Conservation (phyloP, 2,329 filamentous ascomycete genomes). For the Colletotrichum sidae region DNA sequence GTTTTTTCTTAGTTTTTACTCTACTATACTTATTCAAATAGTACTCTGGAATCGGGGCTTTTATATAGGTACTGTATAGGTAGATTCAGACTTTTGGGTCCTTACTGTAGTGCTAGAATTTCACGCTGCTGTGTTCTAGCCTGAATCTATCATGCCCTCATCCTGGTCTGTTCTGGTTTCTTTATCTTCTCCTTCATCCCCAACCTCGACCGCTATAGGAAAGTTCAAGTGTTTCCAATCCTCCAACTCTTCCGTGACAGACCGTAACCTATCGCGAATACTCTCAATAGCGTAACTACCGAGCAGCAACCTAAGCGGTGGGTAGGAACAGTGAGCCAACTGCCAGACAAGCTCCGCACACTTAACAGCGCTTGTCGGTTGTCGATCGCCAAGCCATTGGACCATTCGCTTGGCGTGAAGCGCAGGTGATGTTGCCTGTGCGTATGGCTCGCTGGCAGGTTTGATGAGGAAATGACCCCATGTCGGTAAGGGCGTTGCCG, state of each 20-base stretch:
- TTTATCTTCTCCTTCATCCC: constrained; percentile 24
- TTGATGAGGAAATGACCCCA: constrained; percentile 96
- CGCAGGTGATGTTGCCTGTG: constrained; percentile 81
- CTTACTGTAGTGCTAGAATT: no score
- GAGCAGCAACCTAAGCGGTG: constrained; percentile 85
- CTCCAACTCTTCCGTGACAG: constrained; percentile 93
- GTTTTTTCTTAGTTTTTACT: no score
- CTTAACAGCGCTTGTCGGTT: constrained; percentile 92
- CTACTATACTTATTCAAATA: no score
- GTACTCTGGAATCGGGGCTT: no score
- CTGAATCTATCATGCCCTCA: constrained; percentile 20
- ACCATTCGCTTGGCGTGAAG: constrained; percentile 91
- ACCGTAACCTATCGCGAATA: constrained; percentile 87
- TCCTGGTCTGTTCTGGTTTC: constrained; percentile 30
- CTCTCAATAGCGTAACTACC: constrained; percentile 97
- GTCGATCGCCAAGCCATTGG: constrained; percentile 92
- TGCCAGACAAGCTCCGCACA: constrained; percentile 96
- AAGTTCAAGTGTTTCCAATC: constrained; percentile 93
- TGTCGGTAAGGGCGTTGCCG: constrained; percentile 72
- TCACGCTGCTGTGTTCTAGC: not conserved
- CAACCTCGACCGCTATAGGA: constrained; percentile 54
- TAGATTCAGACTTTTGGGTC: no score
- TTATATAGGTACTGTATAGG: no score
- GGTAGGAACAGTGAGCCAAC: constrained; percentile 93
- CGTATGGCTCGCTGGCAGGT: constrained; percentile 84